Evolutionary conservation across 768 basidiomycete species (phyloP).

Genomic region (Mrakia frigida): DNA sequence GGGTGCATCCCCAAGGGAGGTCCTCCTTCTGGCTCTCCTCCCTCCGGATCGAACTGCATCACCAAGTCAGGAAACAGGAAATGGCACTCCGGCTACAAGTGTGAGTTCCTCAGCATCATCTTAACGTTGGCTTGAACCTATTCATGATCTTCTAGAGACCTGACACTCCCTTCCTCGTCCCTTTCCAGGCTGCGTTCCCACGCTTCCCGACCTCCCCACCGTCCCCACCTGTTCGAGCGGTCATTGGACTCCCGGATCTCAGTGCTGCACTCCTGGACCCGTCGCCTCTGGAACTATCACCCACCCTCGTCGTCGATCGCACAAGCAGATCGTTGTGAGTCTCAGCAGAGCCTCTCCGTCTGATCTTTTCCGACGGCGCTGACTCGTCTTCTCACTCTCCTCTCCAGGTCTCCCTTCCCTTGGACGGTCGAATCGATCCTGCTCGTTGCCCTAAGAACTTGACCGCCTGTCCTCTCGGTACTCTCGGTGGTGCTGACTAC

Average conservation of each 20-base stretch:
- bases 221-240: not conserved
- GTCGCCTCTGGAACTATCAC: not conserved
- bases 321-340: conserved; percentile 6
- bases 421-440: conserved; percentile 15
- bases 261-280: not conserved
- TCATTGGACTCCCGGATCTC: not conserved
- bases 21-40: not conserved
- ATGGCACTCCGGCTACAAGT: not conserved
- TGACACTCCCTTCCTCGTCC: not conserved
- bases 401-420: not conserved
- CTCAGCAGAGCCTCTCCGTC: no score
- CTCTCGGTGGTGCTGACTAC: not conserved
- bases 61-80: not conserved
- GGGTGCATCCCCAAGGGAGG: not conserved
- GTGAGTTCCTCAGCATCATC: not conserved
- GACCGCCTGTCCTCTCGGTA: conserved; percentile 3
- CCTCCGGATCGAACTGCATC: not conserved
- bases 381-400: no score
- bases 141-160: not conserved
- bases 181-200: not conserved
- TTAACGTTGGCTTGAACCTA: no score
- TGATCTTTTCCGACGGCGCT: no score
- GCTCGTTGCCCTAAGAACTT: conserved; percentile 9
- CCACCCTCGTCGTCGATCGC: not conserved
- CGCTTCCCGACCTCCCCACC: not conserved